Evolutionary conservation across 208 protist genomes (phyloP).

Genomic region (Leishmania tropica): DNA sequence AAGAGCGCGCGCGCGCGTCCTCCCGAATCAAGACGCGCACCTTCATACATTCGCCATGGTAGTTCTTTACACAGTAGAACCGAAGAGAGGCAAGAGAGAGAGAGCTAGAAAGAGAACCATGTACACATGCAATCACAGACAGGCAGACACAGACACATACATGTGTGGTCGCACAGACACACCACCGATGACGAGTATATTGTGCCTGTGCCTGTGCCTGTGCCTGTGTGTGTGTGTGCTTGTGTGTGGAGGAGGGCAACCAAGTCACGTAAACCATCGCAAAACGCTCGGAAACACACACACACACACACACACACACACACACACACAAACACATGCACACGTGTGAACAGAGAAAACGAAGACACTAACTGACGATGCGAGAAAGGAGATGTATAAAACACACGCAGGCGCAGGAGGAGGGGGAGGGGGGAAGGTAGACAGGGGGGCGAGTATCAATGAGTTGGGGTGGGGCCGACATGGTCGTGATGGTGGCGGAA

Average conservation of each 20-base stretch:
- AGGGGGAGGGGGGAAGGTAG: no score
- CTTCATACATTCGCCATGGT: no score
- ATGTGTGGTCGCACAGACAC: background rate
- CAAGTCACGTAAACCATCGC: no score
- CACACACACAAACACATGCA: background rate
- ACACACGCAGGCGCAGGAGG: background rate
- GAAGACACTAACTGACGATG: no score
- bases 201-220: no score
- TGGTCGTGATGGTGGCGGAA: no score
- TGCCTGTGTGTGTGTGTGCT: background rate
- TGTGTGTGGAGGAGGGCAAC: background rate
- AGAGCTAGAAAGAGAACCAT: background rate
- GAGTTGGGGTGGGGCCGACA: background rate
- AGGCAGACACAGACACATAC: background rate
- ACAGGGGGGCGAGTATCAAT: background rate
- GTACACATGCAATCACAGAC: background rate
- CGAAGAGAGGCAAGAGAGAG: background rate
- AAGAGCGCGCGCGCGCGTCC: no score
- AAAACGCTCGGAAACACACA: no score
- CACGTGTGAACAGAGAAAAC: background rate
- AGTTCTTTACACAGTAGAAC: no score
- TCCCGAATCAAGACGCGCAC: no score
- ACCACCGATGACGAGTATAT: background rate
- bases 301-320: no score
- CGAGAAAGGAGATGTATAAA: background rate